phyloP scores from a whole-genome alignment of 177 flowering plant genomes.

The Vitis hybrid region DNA sequence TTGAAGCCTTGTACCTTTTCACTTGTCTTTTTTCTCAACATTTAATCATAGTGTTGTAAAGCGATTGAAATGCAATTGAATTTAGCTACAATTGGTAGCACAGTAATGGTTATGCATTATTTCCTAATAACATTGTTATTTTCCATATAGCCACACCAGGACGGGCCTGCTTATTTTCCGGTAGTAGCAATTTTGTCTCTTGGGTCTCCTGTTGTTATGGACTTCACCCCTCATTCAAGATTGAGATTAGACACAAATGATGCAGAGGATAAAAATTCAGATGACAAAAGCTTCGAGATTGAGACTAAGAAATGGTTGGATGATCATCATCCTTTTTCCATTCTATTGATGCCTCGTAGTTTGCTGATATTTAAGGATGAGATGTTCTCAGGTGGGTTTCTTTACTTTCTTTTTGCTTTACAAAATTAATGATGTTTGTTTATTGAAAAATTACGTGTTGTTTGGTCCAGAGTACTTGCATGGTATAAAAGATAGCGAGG shows the following conservation, averaged over 20 bases:
- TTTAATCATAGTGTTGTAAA: neutral
- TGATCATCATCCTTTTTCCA: constrained; percentile 50
- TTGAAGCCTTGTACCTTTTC: neutral
- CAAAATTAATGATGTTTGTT: neutral
- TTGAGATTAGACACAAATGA: constrained; percentile 20
- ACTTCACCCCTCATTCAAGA: constrained; percentile 78
- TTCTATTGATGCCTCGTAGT: constrained; percentile 84
- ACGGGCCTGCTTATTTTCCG: constrained; percentile 95
- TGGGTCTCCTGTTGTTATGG: constrained; percentile 88
- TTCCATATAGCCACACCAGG: constrained; percentile 82
- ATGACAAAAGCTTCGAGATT: constrained; percentile 15
- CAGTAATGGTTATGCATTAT: neutral
- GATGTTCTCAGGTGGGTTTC: constrained; percentile 70
- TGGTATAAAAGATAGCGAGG: constrained; percentile 66
- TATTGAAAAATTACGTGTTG: constrained; percentile 1
- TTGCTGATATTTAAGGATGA: constrained; percentile 83
- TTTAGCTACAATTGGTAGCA: neutral
- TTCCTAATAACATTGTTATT: constrained; percentile 1
- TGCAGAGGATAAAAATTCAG: constrained; percentile 13
- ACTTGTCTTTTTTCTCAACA: neutral
- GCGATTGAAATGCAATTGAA: neutral
- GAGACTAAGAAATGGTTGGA: constrained; percentile 19
- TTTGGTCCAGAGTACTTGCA: constrained; percentile 76
- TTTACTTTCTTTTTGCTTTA: neutral
- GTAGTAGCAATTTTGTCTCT: constrained; percentile 91